Conservation (phyloP, 1,284 basidiomycete species). For the Leccinum fallax region DNA sequence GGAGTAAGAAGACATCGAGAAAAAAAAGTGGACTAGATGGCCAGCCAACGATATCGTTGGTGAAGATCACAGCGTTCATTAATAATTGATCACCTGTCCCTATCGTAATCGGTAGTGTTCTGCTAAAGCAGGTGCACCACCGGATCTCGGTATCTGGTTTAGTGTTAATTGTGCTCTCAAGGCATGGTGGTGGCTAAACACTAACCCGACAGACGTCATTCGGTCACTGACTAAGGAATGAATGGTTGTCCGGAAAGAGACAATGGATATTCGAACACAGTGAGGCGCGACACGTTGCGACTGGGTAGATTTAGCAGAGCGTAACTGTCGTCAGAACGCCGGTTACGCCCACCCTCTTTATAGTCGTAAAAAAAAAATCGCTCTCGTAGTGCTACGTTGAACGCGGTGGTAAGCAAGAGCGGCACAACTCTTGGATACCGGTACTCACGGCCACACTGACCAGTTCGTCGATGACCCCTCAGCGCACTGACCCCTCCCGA, state of each 20-base stretch:
- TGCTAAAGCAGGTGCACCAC: not conserved
- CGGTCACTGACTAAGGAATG: not conserved
- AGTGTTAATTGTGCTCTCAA: not conserved
- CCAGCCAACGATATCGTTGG: not conserved
- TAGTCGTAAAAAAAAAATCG: conserved; percentile 1
- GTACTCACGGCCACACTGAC: not conserved
- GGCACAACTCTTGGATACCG: too few relatives aligned
- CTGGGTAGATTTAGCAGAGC: conserved; percentile 6
- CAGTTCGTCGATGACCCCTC: too few relatives aligned
- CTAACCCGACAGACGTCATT: not conserved
- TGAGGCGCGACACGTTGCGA: too few relatives aligned
- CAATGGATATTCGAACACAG: not conserved
- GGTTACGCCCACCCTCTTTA: not conserved
- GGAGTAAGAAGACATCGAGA: not conserved
- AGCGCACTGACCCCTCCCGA: not conserved
- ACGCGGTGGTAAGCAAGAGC: too few relatives aligned
- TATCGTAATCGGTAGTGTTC: not conserved
- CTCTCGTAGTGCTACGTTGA: not conserved
- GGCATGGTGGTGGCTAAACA: not conserved
- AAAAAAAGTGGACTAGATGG: not conserved
- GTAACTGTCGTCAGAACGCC: not conserved
- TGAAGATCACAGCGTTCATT: not conserved
- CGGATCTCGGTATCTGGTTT: not conserved
- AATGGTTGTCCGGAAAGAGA: not conserved
- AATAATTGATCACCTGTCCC: not conserved